Conservation (phyloP, 2,329 filamentous ascomycete species). For the Exophiala sideris region DNA sequence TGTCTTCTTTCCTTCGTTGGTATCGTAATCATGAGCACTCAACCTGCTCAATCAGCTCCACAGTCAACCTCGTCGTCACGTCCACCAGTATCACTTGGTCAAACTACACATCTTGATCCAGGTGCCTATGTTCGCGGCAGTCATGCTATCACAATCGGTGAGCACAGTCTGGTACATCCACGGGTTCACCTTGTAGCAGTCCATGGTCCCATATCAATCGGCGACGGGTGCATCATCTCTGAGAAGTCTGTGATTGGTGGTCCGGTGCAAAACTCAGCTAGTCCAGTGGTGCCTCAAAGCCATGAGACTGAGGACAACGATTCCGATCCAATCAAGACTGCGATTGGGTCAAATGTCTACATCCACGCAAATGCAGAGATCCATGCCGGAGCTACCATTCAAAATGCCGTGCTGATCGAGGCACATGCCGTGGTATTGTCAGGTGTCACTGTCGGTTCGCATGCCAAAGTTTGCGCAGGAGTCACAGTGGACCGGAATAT, state of each 20-base stretch:
- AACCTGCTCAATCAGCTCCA: constrained; percentile 2
- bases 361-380: constrained; percentile 39
- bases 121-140: constrained; percentile 60
- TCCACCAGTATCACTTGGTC: constrained; percentile 33
- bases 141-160: constrained; percentile 72
- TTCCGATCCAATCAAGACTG: constrained; percentile 26
- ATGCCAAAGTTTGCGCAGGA: constrained; percentile 68
- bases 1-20: neutral
- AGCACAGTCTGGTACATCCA: constrained; percentile 81
- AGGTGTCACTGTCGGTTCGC: constrained; percentile 41
- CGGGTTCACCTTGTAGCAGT: constrained; percentile 75
- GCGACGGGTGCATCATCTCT: constrained; percentile 75
- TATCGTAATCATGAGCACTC: constrained; percentile 10
- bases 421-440: constrained; percentile 39
- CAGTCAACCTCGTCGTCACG: constrained; percentile 16
- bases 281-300: constrained; percentile 8
- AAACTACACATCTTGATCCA: constrained; percentile 45
- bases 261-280: constrained; percentile 37
- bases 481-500: constrained; percentile 55
- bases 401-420: constrained; percentile 43
- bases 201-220: constrained; percentile 74
- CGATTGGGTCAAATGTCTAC: constrained; percentile 39
- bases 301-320: constrained; percentile 11
- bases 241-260: constrained; percentile 54
- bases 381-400: constrained; percentile 38